Evolutionary conservation across 1,284 basidiomycete species (phyloP).

Genomic region (Microbotryum scabiosae): DNA sequence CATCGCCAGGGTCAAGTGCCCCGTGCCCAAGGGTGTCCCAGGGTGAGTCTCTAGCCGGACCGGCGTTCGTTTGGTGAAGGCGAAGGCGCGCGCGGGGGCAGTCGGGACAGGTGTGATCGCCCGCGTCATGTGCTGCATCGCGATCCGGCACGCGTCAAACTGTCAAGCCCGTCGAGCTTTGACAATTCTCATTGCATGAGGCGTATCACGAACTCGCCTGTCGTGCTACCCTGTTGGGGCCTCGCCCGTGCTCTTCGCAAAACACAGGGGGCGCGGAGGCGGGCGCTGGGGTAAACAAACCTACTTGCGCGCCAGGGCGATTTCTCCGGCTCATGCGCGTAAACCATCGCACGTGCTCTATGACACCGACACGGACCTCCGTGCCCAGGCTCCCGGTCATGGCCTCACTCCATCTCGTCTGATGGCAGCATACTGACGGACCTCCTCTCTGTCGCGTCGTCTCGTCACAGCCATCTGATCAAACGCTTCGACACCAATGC

Average conservation of each 20-base stretch:
- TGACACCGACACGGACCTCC: too few relatives aligned
- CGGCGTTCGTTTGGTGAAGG: conserved; percentile 43
- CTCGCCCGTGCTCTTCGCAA: too few relatives aligned
- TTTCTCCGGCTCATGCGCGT: too few relatives aligned
- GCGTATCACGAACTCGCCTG: neutral
- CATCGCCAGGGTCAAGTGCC: conserved; percentile 87
- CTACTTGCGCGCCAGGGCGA: too few relatives aligned
- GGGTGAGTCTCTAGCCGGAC: conserved; percentile 36
- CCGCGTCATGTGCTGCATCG: conserved; percentile 10
- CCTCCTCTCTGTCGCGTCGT: neutral
- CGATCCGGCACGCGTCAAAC: neutral
- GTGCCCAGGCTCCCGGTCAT: too few relatives aligned
- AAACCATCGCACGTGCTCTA: too few relatives aligned
- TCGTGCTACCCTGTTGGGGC: too few relatives aligned
- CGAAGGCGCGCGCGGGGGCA: too few relatives aligned
- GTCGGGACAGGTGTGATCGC: conserved; percentile 10
- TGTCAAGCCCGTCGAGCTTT: too few relatives aligned
- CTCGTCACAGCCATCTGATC: conserved; percentile 50
- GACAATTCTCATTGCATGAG: neutral
- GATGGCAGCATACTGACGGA: neutral
- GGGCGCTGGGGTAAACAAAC: too few relatives aligned
- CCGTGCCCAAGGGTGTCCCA: conserved; percentile 48
- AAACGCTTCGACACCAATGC: conserved; percentile 93
- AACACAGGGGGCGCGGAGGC: too few relatives aligned
- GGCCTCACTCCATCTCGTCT: too few relatives aligned